These are phyloP conservation scores for Sphaceloma murrayae DNA, from an alignment of 2,329 filamentous ascomycete genomes.

Conservation along the genomic window DNA sequence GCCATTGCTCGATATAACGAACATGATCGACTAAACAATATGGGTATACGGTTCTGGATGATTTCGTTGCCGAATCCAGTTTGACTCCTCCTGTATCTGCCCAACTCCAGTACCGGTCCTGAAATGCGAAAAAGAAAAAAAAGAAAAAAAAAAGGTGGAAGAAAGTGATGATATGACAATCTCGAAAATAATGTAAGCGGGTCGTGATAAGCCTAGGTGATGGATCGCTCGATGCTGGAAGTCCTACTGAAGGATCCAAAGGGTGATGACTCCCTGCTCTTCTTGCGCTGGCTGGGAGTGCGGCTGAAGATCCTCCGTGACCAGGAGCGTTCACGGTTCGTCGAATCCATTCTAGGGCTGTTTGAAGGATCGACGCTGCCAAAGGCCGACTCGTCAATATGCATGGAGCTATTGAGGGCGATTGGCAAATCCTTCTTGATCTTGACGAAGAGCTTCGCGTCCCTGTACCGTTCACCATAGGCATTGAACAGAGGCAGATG, in stretches of 20 bases:
- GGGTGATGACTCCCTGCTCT: slow-evolving; percentile 22
- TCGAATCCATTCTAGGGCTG: slow-evolving; percentile 27
- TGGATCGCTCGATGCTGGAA: slow-evolving; percentile 28
- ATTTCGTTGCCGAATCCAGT: slow-evolving; percentile 14
- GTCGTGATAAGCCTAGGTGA: slow-evolving; percentile 16
- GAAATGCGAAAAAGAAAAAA: too few species aligned
- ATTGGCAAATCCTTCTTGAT: slow-evolving; percentile 52
- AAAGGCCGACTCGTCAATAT: slow-evolving; percentile 24
- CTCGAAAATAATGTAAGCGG: slow-evolving; percentile 2
- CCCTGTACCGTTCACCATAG: slow-evolving; percentile 85
- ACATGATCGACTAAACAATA: slow-evolving; percentile 12
- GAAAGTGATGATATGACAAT: slow-evolving; percentile 9
- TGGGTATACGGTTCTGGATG: slow-evolving; percentile 13
- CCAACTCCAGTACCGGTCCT: slow-evolving; percentile 15
- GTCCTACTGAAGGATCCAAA: slow-evolving; percentile 26
- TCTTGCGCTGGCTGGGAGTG: slow-evolving; percentile 35
- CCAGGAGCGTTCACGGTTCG: slow-evolving; percentile 31
- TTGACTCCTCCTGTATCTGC: slow-evolving; percentile 9
- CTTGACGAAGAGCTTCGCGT: slow-evolving; percentile 87
- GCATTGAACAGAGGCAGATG: slow-evolving; percentile 82
- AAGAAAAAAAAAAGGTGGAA: not conserved
- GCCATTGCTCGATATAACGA: slow-evolving; percentile 1
- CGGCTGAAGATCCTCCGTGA: slow-evolving; percentile 35
- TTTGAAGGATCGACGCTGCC: slow-evolving; percentile 22
- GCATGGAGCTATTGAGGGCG: slow-evolving; percentile 20